Evolutionary conservation across 148 eudicot species (phyloP).

Genomic region (Heliamphora exappendiculata): DNA sequence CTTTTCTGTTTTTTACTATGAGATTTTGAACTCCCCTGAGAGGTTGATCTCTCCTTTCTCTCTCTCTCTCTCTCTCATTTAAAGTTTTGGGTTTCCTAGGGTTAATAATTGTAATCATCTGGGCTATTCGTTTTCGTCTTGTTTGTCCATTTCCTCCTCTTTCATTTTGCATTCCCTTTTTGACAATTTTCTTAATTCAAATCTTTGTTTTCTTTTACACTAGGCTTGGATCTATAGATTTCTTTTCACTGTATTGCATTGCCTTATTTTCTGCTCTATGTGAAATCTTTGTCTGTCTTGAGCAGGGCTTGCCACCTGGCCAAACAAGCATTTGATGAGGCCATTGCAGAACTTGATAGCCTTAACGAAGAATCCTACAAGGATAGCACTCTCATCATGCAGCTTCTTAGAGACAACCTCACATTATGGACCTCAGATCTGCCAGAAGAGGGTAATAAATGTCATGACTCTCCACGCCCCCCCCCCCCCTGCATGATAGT

Average conservation of each 20-base stretch:
- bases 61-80: not conserved
- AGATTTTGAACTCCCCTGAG: constrained; percentile 32
- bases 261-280: not conserved
- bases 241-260: not conserved
- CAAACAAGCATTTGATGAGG: constrained; percentile 31
- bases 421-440: constrained; percentile 24
- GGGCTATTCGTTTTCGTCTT: not conserved
- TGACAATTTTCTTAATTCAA: not conserved
- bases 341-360: constrained; percentile 28
- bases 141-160: not conserved
- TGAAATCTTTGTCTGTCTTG: not conserved
- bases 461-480: not conserved
- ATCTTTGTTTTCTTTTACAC: not conserved
- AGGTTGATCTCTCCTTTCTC: constrained; percentile 21
- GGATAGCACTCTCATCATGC: constrained; percentile 33
- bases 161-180: not conserved
- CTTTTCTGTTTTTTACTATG: constrained; percentile 30
- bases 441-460: constrained; percentile 20
- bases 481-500: not conserved
- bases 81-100: not conserved
- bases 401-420: constrained; percentile 21
- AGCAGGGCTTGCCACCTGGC: constrained; percentile 25
- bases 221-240: not conserved
- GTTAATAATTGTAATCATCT: not conserved
- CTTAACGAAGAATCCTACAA: constrained; percentile 29